Evolutionary conservation across 2,329 filamentous ascomycete genomes (phyloP), one percentile per base, ranked within the genome.

Genomic region (Xylaria hypoxylon): DNA sequence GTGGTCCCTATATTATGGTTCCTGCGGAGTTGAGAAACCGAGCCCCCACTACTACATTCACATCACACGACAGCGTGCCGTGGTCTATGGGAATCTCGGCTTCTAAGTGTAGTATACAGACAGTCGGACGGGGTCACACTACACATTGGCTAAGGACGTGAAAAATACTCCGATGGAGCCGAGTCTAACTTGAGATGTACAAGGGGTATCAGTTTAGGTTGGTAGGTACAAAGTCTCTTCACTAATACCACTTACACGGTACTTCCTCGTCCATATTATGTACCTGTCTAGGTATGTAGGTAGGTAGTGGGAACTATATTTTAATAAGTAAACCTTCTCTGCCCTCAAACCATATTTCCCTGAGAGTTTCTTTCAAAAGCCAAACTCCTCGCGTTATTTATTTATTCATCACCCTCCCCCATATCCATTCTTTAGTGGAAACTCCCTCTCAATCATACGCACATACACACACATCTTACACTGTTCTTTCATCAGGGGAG

Each of bases 321-420:
- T 59, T 42, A 53, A 58, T 53, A 59, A 22, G 47, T 64, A 40
- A 53, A 63, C 64, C 40, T 60, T 57, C 42, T 56, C 35, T 45
- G 19, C 47, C 40, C 61, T 65, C 61, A 17, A 50, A 51, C 42
- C 45, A 28, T 51, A 38, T 64, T 26, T 50, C 26, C 26, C 11
- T 15, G 19, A 38, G 17, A 31, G 52, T 51, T 13, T 38, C 35
- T 19, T 38, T n/a, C 35, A 15, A n/a, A 28, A 35, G 8, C 24
- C 52, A 19, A 28, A 19, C 13, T 26, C 15, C 17, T 17, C 15
- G 3, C 33, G 13, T 26, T 26, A 31, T 44, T 35, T 35, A n/a
- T 35, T 11, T 17, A 8, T 28, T 24, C 60, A 28, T 13, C 10
- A 22, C 15, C n/a, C 35, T 19, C 31, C 13, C 24, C 22, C 22